Percentiles rank a stretch among this genome's conserved stretches.
Evolutionary conservation across 2,329 filamentous ascomycete genomes (phyloP).

Genomic region (Fusarium fracticaudum): DNA sequence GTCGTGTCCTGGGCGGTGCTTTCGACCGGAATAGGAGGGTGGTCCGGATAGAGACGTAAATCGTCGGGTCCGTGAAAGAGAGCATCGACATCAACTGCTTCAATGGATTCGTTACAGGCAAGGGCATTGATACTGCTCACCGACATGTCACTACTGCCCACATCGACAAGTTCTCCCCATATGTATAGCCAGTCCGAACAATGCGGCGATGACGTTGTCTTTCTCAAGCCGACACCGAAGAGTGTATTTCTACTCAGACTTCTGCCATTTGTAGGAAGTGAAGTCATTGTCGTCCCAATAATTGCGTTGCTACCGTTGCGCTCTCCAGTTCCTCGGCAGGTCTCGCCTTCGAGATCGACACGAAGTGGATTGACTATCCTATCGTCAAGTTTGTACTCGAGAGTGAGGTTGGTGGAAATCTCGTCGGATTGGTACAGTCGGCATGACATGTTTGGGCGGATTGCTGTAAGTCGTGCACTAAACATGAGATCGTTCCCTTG

Average conservation of each 20-base stretch:
- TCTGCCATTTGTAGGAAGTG: neutral
- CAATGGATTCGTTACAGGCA: slow-evolving; percentile 52
- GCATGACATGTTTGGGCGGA: slow-evolving; percentile 46
- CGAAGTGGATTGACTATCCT: slow-evolving; percentile 33
- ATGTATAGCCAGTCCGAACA: slow-evolving; percentile 48
- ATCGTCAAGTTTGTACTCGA: slow-evolving; percentile 24
- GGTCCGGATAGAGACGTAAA: slow-evolving; percentile 42
- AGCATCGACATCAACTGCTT: slow-evolving; percentile 42
- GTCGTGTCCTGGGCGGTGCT: slow-evolving; percentile 26
- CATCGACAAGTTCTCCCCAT: slow-evolving; percentile 46
- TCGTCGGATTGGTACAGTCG: slow-evolving; percentile 31
- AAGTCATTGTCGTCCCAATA: slow-evolving; percentile 19
- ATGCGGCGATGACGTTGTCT: slow-evolving; percentile 36
- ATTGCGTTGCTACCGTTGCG: slow-evolving; percentile 28
- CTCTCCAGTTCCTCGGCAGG: slow-evolving; percentile 18
- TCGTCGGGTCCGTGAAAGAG: slow-evolving; percentile 32
- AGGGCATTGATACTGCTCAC: slow-evolving; percentile 47
- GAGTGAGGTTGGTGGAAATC: slow-evolving; percentile 41
- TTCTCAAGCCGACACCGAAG: slow-evolving; percentile 35
- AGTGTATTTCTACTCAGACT: neutral
- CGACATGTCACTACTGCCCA: slow-evolving; percentile 36
- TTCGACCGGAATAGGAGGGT: slow-evolving; percentile 44
- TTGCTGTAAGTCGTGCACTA: slow-evolving; percentile 42
- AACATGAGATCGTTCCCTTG: slow-evolving; percentile 25
- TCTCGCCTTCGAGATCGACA: slow-evolving; percentile 37